A percentile compares a stretch with the other conserved stretches of the same genome.
Evolutionary conservation across 176 grass and related monocot genomes (phyloP).

Genomic region (Lolium multiflorum): DNA sequence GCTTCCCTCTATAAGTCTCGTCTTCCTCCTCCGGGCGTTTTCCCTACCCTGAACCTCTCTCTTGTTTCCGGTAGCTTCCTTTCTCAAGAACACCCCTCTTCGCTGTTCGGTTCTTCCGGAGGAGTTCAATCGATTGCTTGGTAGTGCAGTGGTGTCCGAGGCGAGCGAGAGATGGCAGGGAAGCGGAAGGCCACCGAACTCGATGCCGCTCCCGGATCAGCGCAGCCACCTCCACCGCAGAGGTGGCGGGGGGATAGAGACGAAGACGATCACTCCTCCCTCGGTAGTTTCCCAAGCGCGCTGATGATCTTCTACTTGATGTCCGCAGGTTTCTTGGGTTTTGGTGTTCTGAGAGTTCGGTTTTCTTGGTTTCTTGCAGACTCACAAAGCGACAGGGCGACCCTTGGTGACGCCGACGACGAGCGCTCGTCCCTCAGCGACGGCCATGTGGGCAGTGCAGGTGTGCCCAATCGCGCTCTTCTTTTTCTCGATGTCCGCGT

Average conservation of each 20-base stretch:
- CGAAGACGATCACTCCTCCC: not conserved
- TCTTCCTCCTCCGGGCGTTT: not conserved
- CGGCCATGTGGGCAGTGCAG: not conserved
- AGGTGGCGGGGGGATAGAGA: not conserved
- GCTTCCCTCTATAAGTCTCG: not conserved
- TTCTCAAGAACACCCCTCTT: not conserved
- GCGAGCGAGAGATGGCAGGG: not conserved
- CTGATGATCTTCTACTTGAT: not conserved
- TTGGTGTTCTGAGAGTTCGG: not conserved
- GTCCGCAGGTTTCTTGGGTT: not conserved
- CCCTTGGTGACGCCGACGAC: not conserved
- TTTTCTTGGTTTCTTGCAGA: slow-evolving; percentile 11
- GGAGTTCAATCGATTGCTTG: not conserved
- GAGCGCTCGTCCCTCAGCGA: not conserved
- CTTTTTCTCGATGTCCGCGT: not conserved
- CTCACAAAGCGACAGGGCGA: not conserved
- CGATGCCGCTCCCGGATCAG: not conserved
- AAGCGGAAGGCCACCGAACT: not conserved
- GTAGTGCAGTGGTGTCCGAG: not conserved
- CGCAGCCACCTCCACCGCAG: not conserved
- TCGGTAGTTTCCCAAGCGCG: not conserved
- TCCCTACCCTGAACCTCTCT: not conserved
- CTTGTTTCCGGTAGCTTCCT: not conserved
- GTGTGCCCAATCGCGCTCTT: not conserved
- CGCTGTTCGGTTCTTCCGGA: not conserved